Evolutionary conservation across 192 early-diverging fungal species (phyloP).

Genomic region (Entomortierella chlamydospora): DNA sequence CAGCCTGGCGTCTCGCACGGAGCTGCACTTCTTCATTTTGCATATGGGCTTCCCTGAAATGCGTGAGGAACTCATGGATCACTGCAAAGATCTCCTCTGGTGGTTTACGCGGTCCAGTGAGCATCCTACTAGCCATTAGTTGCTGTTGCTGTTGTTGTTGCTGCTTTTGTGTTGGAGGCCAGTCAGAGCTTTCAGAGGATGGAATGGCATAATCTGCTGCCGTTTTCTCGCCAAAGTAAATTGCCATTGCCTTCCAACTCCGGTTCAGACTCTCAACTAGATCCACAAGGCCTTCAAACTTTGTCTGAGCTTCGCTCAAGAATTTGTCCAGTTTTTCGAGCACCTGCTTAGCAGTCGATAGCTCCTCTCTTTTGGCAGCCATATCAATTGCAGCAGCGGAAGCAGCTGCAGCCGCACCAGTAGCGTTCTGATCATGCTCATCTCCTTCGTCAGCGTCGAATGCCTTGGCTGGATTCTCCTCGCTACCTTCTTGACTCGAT

Average conservation of each 20-base stretch:
- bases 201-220: conserved; percentile 5
- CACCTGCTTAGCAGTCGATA: conserved; percentile 8
- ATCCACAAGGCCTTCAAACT: conserved; percentile 39
- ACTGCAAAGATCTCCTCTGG: conserved; percentile 52
- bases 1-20: conserved; percentile 36
- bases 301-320: conserved; percentile 29
- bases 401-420: neutral
- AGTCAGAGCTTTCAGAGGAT: no score
- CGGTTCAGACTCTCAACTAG: conserved; percentile 21
- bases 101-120: conserved; percentile 31
- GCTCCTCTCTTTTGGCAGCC: neutral
- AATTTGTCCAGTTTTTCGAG: conserved; percentile 30
- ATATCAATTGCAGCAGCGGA: neutral
- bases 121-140: conserved; percentile 21
- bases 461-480: neutral
- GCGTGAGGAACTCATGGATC: conserved; percentile 39
- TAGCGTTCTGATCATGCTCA: neutral
- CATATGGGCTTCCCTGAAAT: conserved; percentile 45
- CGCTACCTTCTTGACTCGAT: no score
- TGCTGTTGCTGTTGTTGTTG: conserved; percentile 25
- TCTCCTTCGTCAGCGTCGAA: neutral
- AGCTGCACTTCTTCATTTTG: conserved; percentile 44
- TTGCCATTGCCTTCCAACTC: conserved; percentile 45
- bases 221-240: conserved; percentile 52
- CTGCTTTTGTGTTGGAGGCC: neutral